Evolutionary conservation across 768 basidiomycete species (phyloP), one percentile per base, ranked within the genome.

Genomic region (Asterophora parasitica): DNA sequence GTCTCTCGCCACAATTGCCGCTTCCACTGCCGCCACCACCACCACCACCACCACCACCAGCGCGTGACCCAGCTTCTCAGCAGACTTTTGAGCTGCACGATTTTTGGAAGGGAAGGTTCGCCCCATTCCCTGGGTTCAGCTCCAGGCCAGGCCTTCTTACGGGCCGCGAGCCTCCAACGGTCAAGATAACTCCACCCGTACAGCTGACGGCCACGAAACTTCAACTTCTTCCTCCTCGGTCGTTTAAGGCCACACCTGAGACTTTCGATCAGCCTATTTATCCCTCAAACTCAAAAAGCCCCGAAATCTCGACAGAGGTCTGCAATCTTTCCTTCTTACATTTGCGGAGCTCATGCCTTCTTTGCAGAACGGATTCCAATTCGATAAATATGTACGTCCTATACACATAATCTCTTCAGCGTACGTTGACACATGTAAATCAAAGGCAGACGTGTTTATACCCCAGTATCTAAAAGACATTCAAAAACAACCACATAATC

Each of bases 381-480:
- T 76, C 42, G 73, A 76, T 61, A 73, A 69, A 71, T 76, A 74
- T 65, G 73, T 74, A 52, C 26, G 68, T 54, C n/a, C 10, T 31
- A 10, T 15, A 1, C 23, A 23, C 12, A 38, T 7, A 12, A 10
- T 41, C 39, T 3, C 39, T 16, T 15, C 5, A 30, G 9, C 27
- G 15, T 36, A 38, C 44, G 30, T 31, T 42, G 28, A 55, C 28
- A 7, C 12, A 15, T 28, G n/a, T 28, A 37, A 31, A 44, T 19
- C 34, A 20, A 44, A 78, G 75, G 76, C 76, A 51, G 71, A 75
- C 36, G 61, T 66, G 35, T 78, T 74, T 58, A 61, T 75, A 48
- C 76, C 74, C 34, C 68, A 73, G 55, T 76, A 72, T 61, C 65
- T 78, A 49, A 68, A 67, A 66, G 70, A 73, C 51, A 72, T 78